A percentile compares a stretch with the other conserved stretches of the same genome.
phyloP scores from a whole-genome alignment of 805 yeast species.

The Wickerhamiella brachini region DNA sequence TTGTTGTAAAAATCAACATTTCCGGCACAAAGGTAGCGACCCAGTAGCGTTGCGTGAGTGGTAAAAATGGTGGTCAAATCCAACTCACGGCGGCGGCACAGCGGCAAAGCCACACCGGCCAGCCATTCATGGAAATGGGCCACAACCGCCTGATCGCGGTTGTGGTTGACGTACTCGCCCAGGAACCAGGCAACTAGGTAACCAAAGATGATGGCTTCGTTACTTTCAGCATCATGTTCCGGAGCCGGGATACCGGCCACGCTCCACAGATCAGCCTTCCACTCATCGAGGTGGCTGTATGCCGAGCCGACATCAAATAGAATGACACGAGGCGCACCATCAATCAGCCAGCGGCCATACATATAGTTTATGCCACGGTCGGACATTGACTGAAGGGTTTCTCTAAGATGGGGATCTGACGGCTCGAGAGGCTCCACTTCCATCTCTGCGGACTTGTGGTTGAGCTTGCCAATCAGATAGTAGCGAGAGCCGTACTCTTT shows the following conservation, averaged over 20 bases:
- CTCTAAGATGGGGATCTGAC: slow-evolving; percentile 35
- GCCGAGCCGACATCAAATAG: slow-evolving; percentile 79
- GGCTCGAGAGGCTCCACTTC: slow-evolving; percentile 61
- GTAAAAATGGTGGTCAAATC: slow-evolving; percentile 94
- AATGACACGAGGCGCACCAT: slow-evolving; percentile 91
- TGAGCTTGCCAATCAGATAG: slow-evolving; percentile 75
- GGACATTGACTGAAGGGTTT: slow-evolving; percentile 63
- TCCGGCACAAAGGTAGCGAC: slow-evolving; percentile 93
- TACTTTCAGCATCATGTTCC: slow-evolving; percentile 71
- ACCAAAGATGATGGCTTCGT: slow-evolving; percentile 85
- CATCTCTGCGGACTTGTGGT: slow-evolving; percentile 53
- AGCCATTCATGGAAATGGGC: slow-evolving; percentile 97
- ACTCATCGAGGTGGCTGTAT: slow-evolving; percentile 55
- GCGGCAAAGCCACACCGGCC: slow-evolving; percentile 90
- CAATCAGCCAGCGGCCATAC: slow-evolving; percentile 94
- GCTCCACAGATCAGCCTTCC: slow-evolving; percentile 91
- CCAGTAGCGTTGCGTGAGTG: slow-evolving; percentile 91
- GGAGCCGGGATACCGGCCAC: slow-evolving; percentile 90
- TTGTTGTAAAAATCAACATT: slow-evolving; percentile 92
- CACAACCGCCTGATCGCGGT: slow-evolving; percentile 75
- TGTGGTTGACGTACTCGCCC: slow-evolving; percentile 81
- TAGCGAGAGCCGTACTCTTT: slow-evolving; percentile 85
- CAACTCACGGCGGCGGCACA: slow-evolving; percentile 79
- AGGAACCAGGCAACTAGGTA: slow-evolving; percentile 93
- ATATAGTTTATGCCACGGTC: slow-evolving; percentile 68